phyloP scores from a whole-genome alignment of 306 rosid genomes.

The Cyamopsis tetragonoloba region DNA sequence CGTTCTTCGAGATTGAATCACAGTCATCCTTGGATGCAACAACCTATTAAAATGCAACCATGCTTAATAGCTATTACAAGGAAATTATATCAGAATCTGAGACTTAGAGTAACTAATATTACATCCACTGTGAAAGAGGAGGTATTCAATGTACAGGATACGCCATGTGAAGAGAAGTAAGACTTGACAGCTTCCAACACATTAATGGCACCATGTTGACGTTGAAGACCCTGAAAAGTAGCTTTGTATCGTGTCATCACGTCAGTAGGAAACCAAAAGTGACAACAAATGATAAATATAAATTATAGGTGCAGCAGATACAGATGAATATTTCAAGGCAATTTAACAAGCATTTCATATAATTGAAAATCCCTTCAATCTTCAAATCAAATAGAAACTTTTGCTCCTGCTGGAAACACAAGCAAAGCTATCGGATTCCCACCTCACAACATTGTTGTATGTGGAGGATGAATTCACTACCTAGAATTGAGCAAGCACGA shows the following conservation, averaged over 20 bases:
- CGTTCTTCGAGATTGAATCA: constrained; percentile 51
- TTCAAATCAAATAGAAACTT: not conserved
- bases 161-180: constrained; percentile 46
- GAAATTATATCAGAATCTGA: constrained; percentile 1
- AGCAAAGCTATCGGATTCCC: not conserved
- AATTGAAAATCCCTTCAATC: not conserved
- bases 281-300: not conserved
- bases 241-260: constrained; percentile 11
- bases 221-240: constrained; percentile 54
- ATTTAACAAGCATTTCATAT: not conserved
- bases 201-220: constrained; percentile 63
- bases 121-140: constrained; percentile 74
- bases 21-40: constrained; percentile 46
- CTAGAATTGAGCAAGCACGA: not conserved
- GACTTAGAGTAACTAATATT: constrained; percentile 30
- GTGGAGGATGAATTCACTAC: not conserved
- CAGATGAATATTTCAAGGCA: not conserved
- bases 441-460: not conserved
- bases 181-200: constrained; percentile 62
- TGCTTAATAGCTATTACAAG: not conserved
- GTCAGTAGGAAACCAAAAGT: constrained; percentile 15
- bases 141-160: constrained; percentile 56
- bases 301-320: not conserved
- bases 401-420: not conserved
- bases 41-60: constrained; percentile 40